A percentile compares a stretch with the other conserved stretches of the same genome.
Evolutionary conservation across 2,329 filamentous ascomycete species (phyloP).

Genomic region (Phaeophleospora eucalypticola): DNA sequence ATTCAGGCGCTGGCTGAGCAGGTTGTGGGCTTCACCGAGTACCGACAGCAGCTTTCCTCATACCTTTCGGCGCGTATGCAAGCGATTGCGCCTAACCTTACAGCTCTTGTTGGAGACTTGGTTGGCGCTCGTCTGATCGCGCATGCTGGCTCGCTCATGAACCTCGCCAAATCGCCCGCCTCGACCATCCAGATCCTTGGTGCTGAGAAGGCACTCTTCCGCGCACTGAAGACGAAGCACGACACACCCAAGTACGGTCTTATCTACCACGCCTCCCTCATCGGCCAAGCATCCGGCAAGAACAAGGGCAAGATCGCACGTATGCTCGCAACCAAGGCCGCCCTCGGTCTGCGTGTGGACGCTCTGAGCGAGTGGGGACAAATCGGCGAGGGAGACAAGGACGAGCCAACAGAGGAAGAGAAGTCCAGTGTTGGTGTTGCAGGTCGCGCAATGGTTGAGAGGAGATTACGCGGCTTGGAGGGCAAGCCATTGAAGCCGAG

Average conservation of each 20-base stretch:
- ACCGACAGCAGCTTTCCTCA: constrained; percentile 78
- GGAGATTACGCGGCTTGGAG: constrained; percentile 72
- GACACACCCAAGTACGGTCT: constrained; percentile 98
- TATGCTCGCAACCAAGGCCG: constrained; percentile 90
- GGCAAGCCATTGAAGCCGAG: constrained; percentile 81
- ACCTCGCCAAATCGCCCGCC: constrained; percentile 88
- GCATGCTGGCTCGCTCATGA: constrained; percentile 90
- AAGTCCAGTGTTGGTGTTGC: constrained; percentile 74
- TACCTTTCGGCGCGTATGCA: constrained; percentile 94
- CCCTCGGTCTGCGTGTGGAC: constrained; percentile 88
- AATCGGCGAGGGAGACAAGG: constrained; percentile 60
- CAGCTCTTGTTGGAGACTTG: constrained; percentile 84
- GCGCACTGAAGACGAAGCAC: constrained; percentile 97
- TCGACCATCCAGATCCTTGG: constrained; percentile 97
- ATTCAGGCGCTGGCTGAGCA: constrained; percentile 89
- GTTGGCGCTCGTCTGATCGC: constrained; percentile 93
- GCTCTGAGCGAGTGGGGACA: constrained; percentile 74
- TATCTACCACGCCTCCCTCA: constrained; percentile 86
- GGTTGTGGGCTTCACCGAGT: constrained; percentile 87
- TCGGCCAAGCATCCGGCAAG: constrained; percentile 93
- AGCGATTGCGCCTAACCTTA: constrained; percentile 93
- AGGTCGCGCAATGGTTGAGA: constrained; percentile 69
- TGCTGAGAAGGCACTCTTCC: constrained; percentile 97
- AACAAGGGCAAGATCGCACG: constrained; percentile 99
- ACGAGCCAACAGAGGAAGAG: constrained; percentile 75